A percentile compares a stretch with the other conserved stretches of the same genome.
These are phyloP conservation scores for Comarum palustre DNA, from an alignment of 306 rosid genomes.

Conservation along the genomic window DNA sequence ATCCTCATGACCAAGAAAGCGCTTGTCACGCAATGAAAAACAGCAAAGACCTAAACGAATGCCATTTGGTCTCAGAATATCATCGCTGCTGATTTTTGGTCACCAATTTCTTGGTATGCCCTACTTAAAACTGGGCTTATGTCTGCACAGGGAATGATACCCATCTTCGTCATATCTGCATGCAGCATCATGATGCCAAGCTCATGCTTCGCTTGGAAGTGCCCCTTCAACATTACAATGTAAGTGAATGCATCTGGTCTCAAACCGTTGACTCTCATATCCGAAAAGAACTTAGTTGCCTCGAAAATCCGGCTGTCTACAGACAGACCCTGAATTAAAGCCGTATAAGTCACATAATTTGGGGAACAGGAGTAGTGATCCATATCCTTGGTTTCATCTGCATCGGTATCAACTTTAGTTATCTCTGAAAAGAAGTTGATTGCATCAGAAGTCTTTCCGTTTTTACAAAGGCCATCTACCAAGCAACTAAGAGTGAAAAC, in stretches of 20 bases:
- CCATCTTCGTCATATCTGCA: constrained; percentile 63
- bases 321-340: constrained; percentile 63
- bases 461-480: constrained; percentile 62
- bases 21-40: background rate
- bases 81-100: constrained; percentile 31
- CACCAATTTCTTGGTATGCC: constrained; percentile 48
- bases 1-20: background rate
- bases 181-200: constrained; percentile 66
- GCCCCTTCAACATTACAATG: constrained; percentile 47
- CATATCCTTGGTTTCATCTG: constrained; percentile 10
- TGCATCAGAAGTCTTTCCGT: constrained; percentile 53
- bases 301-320: constrained; percentile 51
- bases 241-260: constrained; percentile 50
- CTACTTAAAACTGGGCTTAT: constrained; percentile 31
- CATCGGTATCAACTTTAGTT: constrained; percentile 25
- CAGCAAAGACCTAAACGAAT: constrained; percentile 10
- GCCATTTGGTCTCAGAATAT: constrained; percentile 34
- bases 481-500: constrained; percentile 51
- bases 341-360: constrained; percentile 46
- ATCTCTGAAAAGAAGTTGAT: constrained; percentile 49
- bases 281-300: constrained; percentile 56
- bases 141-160: constrained; percentile 38
- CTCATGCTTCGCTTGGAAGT: constrained; percentile 43
- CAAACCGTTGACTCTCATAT: constrained; percentile 58
- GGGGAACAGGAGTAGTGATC: constrained; percentile 32